Evolutionary conservation across 179 eudicot species (phyloP), one percentile per base, ranked within the genome.

Genomic region (Camellia oleifera): DNA sequence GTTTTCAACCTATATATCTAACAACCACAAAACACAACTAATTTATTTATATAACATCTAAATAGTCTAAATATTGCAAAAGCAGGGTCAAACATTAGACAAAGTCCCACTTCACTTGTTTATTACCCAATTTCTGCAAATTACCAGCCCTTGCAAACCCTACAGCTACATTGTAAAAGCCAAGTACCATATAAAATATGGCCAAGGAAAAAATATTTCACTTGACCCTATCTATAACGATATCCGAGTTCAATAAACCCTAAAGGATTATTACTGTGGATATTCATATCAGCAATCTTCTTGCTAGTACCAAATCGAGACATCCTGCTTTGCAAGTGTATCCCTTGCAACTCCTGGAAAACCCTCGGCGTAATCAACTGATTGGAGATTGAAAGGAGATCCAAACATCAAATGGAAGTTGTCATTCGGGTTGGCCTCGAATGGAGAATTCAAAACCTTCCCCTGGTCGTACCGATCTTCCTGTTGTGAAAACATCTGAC

Each of bases 261-360:
- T 74, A 78, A 77, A 40, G 18, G 65, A 54, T n/a, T 52, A 60
- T 48, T 48, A 7, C 46, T 68, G 32, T 54, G 44, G 70, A 14
- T 9, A 40, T 75, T 7, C 75, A 26, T 42, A 57, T 26, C 75
- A 15, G 26, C 26, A 26, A 67, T 76, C 62, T 48, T 12, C 9
- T 62, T 7, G 15, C 78, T 77, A 78, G 75, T 54, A 82, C 84
- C 84, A 82, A 46, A 64, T 72, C 5, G 81, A 52, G 60, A 72
- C 74, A 58, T 82, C 84, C 26, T 23, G 81, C 77, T 77, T 82
- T 2, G 53, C 9, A 23, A 56, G 67, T 5, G 23, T 50, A 44
- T 76, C 76, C 62, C 77, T 75, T 66, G 83, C 52, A 8, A 50
- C 67, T 58, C 72, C 83, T 13, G 69, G 44, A 6, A 81, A 11